Conservation (phyloP, 257 asterid species). For the Nyctanthes arbortristis region DNA sequence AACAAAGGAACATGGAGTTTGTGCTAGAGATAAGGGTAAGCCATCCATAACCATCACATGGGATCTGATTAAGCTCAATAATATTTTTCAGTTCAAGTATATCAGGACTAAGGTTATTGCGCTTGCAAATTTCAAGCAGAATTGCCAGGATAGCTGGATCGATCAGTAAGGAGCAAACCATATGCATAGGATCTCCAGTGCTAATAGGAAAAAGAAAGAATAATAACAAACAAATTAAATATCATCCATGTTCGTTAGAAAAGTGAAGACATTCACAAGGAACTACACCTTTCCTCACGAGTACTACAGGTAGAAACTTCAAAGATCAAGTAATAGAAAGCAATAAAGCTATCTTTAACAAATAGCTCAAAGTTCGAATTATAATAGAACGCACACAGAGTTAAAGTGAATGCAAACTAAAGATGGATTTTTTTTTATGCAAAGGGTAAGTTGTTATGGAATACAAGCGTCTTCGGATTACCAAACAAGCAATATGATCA, state of each 20-base stretch:
- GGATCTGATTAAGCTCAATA: neutral
- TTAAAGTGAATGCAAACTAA: neutral
- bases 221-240: neutral
- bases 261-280: neutral
- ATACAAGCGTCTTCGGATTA: conserved; percentile 9
- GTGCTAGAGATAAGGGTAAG: neutral
- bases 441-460: neutral
- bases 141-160: neutral
- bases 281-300: neutral
- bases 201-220: neutral
- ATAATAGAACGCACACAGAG: neutral
- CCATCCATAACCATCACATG: neutral
- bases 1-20: neutral
- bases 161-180: neutral
- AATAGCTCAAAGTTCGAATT: neutral
- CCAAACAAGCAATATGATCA: neutral
- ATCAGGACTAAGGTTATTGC: neutral
- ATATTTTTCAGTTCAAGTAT: neutral
- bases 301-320: neutral
- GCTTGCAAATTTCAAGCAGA: conserved; percentile 5
- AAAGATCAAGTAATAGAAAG: conserved; percentile 14
- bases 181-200: conserved; percentile 2
- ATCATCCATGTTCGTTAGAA: neutral
- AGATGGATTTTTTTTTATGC: neutral
- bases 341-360: neutral